phyloP scores from a whole-genome alignment of 208 protist species.

The Jaenimonas drosophilae region DNA sequence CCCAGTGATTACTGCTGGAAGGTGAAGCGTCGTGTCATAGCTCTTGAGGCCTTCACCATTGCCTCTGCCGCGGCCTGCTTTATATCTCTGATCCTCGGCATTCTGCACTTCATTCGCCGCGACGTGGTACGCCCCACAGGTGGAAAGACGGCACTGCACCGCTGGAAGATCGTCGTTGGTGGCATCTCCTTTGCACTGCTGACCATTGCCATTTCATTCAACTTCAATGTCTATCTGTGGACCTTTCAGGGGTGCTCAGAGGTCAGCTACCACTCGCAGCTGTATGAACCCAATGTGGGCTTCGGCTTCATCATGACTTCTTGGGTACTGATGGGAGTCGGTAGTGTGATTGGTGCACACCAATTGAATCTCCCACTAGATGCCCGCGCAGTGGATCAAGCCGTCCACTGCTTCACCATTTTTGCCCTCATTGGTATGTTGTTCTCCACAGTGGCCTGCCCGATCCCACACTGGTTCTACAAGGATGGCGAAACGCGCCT shows the following conservation, averaged over 20 bases:
- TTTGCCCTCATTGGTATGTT: slow-evolving; percentile 41
- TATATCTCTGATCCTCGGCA: slow-evolving; percentile 20
- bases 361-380: slow-evolving; percentile 34
- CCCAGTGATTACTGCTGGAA: slow-evolving; percentile 21
- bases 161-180: slow-evolving; percentile 17
- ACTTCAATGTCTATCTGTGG: slow-evolving; percentile 65
- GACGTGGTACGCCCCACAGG: slow-evolving; percentile 13
- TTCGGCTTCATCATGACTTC: slow-evolving; percentile 53
- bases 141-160: slow-evolving; percentile 9
- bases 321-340: slow-evolving; percentile 41
- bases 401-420: slow-evolving; percentile 27
- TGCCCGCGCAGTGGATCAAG: slow-evolving; percentile 33
- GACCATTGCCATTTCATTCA: slow-evolving; percentile 36
- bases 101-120: slow-evolving; percentile 17
- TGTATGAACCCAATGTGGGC: slow-evolving; percentile 50
- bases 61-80: slow-evolving; percentile 16
- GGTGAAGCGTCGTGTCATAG: slow-evolving; percentile 23
- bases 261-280: slow-evolving; percentile 53
- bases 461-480: slow-evolving; percentile 69
- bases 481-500: slow-evolving; percentile 32
- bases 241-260: slow-evolving; percentile 40
- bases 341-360: slow-evolving; percentile 36
- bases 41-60: slow-evolving; percentile 44
- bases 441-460: slow-evolving; percentile 38
- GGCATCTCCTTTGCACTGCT: slow-evolving; percentile 23